Percentiles rank a stretch among this genome's conserved stretches.
Evolutionary conservation across 352 stramenopile genomes (phyloP).

Genomic region (Globisporangium okanoganense): DNA sequence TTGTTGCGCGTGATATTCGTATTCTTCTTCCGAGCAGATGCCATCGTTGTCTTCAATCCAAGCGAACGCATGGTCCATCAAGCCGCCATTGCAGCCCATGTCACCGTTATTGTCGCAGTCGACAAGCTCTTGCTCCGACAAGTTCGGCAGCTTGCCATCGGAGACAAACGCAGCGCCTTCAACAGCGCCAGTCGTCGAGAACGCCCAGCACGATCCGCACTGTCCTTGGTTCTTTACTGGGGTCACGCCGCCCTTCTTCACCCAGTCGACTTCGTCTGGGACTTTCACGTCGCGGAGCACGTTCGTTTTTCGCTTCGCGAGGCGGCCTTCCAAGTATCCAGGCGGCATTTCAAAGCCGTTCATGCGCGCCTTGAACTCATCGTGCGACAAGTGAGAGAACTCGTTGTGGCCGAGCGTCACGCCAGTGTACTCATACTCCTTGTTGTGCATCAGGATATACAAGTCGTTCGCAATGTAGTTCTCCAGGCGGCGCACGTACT

Average conservation of each 20-base stretch:
- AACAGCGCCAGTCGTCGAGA: slow-evolving; percentile 96
- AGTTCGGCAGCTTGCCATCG: slow-evolving; percentile 83
- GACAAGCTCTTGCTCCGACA: slow-evolving; percentile 98
- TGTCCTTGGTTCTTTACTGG: slow-evolving; percentile 96
- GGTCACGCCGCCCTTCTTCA: slow-evolving; percentile 91
- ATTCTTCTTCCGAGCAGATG: slow-evolving; percentile 94
- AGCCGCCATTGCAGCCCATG: slow-evolving; percentile 95
- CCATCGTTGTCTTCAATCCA: slow-evolving; percentile 92
- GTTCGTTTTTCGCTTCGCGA: slow-evolving; percentile 30
- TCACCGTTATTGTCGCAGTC: slow-evolving; percentile 95
- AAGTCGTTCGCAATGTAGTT: slow-evolving; percentile 85
- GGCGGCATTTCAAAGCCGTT: slow-evolving; percentile 49
- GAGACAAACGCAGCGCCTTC: slow-evolving; percentile 96
- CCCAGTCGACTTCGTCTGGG: slow-evolving; percentile 93
- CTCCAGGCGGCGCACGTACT: slow-evolving; percentile 66
- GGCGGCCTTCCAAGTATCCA: slow-evolving; percentile 61
- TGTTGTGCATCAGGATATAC: slow-evolving; percentile 87
- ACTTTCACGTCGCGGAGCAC: slow-evolving; percentile 32
- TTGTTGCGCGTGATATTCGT: slow-evolving; percentile 90
- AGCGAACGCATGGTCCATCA: slow-evolving; percentile 97
- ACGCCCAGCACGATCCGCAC: slow-evolving; percentile 97
- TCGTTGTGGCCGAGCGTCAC: slow-evolving; percentile 92
- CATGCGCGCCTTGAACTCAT: slow-evolving; percentile 90
- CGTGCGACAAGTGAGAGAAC: slow-evolving; percentile 93
- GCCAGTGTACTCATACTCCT: slow-evolving; percentile 51